Evolutionary conservation across 495 filamentous ascomycete species (phyloP).

Genomic region (Pseudomonodictys pantanalensis): DNA sequence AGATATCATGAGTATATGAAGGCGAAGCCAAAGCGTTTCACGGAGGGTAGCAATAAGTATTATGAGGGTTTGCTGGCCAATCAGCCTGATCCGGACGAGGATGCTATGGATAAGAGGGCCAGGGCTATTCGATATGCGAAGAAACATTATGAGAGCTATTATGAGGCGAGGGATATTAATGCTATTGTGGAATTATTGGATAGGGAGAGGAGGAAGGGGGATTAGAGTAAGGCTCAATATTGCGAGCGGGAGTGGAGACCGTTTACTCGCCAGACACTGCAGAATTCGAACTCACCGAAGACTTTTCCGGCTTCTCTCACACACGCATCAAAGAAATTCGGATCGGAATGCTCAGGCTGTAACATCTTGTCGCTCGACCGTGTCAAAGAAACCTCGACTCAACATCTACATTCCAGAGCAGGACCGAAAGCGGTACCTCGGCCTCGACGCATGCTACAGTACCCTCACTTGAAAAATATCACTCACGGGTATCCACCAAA

Average conservation of each 20-base stretch:
- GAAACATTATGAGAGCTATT: background rate
- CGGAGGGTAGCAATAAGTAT: background rate
- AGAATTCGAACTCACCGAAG: too few relatives aligned
- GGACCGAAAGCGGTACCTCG: background rate
- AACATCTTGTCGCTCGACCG: too few relatives aligned
- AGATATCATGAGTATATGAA: background rate
- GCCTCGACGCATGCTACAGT: background rate
- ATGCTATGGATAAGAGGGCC: background rate
- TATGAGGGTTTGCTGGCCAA: constrained; percentile 1
- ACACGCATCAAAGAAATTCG: too few relatives aligned
- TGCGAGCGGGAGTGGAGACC: background rate
- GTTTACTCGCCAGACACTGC: background rate
- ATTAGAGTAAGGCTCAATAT: background rate
- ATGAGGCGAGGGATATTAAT: background rate
- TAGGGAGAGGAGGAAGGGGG: background rate
- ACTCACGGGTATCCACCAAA: background rate
- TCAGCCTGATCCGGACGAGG: background rate
- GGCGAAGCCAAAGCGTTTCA: background rate
- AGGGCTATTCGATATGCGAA: constrained; percentile 4
- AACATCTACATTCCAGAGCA: constrained; percentile 19
- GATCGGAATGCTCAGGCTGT: too few relatives aligned
- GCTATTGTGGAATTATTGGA: constrained; percentile 1
- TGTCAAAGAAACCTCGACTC: background rate
- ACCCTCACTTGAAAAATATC: background rate
- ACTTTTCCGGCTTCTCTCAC: too few relatives aligned